Base-by-base conservation (phyloP, 257 asterid species). In the Fraxinus quadrangulata region DNA sequence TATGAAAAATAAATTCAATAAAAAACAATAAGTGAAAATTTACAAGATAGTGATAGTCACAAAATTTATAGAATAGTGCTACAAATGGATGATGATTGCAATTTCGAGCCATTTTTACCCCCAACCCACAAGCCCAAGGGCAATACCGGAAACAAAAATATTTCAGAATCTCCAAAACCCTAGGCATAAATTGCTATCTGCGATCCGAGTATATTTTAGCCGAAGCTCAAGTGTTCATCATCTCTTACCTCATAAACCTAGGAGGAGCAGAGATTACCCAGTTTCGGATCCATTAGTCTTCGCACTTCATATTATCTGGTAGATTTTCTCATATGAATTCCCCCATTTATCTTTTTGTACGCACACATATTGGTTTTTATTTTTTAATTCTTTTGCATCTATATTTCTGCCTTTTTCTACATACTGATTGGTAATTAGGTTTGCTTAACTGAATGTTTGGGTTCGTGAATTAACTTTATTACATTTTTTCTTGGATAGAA, bases 181-280 rank as follows among this genome's bases (percentile, higher is more conserved):
- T 79, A 74, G 78, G 6, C 21, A 75, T 79, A 74, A 49, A 69
- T 11, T 4, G 10, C 26, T 26, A 54, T 54, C 26, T n/a, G 73
- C 65, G n/a, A n/a, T 54, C 65, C 26, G 12, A n/a, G 3, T 54
- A 7, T 54, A 6, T n/a, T 54, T 6, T n/a, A n/a, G 26, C 65
- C 65, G 23, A 54, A 54, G 65, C 12, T 54, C 65, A 54, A 54
- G 11, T 6, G 10, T 54, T 19, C 65, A 17, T 54, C 65, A 6
- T 19, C 56, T 14, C 56, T 47, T 14, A 16, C n/a, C n/a, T 47
- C 2, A 54, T 54, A 54, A 5, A n/a, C 26, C 11, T n/a, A 54
- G 65, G 6, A 16, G 59, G 1, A 6, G 26, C 65, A 54, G 65
- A 19, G 24, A 11, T 47, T n/a, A n/a, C 23, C 3, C 12, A 54